These are phyloP conservation scores for Botrytis medusae DNA, from an alignment of 2,329 filamentous ascomycete species.

Conservation along the genomic window DNA sequence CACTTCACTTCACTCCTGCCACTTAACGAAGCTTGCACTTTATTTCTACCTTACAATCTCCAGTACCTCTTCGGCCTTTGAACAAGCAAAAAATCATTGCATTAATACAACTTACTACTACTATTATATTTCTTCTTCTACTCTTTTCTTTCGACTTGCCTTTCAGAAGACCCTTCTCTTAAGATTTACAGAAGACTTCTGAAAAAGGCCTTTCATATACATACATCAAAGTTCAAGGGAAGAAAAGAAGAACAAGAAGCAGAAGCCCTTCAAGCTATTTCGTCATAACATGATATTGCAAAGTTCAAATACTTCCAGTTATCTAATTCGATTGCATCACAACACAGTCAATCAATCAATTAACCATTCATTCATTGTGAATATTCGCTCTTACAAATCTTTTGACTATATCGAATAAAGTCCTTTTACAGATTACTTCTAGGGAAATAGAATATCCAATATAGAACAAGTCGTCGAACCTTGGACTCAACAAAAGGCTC, in stretches of 20 bases:
- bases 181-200: not conserved
- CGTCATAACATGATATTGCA: constrained; percentile 1
- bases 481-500: not conserved
- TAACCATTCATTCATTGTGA: not conserved
- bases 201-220: not conserved
- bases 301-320: not conserved
- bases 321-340: constrained; percentile 3
- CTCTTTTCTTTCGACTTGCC: not conserved
- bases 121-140: not conserved
- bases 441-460: not conserved
- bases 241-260: not conserved
- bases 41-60: not conserved
- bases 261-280: not conserved
- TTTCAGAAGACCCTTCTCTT: not conserved
- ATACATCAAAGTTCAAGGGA: not conserved
- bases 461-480: not conserved
- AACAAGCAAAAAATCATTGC: not conserved
- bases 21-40: not conserved
- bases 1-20: not conserved
- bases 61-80: not conserved
- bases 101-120: not conserved
- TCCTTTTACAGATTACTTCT: not conserved
- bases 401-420: not conserved
- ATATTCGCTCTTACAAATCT: constrained; percentile 2
- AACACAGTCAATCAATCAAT: not conserved